Evolutionary conservation across 495 filamentous ascomycete species (phyloP), one percentile per base, ranked within the genome.

Genomic region (Aspergillus mulundensis): DNA sequence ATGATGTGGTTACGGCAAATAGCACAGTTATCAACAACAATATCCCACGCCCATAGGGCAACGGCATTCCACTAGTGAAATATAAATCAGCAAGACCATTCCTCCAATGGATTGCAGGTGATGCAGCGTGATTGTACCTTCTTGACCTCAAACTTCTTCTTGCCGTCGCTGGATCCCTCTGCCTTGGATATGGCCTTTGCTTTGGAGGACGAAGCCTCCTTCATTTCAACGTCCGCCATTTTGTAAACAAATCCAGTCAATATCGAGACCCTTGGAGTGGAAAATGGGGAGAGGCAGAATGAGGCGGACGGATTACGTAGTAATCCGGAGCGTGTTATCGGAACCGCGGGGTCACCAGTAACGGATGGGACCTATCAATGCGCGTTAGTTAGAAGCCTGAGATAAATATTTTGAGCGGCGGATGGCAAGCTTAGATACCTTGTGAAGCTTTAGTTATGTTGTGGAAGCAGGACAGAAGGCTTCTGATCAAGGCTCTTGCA

Each of bases 1-100:
- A 99, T 99, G 70, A 99, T 99, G 68, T 99, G 94, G 66, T 99
- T 99, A 62, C 94, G 84, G 77, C 94, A 99, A 66, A 99, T 99
- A 56, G 94, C 94, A 70, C 94, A 99, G 79, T 99, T 99, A 76
- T 99, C 94, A 50, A 99, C 94, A 12, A 99, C 93, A 50, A 99
- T 99, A 72, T 99, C 94, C 94, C 94, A 99, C 1, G 94, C 95
- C 94, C 94, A 99, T 2, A 99, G 79, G 32, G 94, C 90, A n/a
- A 99, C 94, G 1, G 95, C 94, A 61, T 97, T 97, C 94, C 94
- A 99, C 92, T 97, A 63, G 19, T 12, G 44, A 38, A 60, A 54
- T 24, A 40, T 59, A 36, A 50, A 12, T 53, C 34, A 24, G 46
- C 34, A 15, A 34, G 25, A 25, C 18, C 18, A 20, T 30, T 14